Conservation (phyloP, 495 filamentous ascomycete genomes). For the Bacidia gigantensis region DNA sequence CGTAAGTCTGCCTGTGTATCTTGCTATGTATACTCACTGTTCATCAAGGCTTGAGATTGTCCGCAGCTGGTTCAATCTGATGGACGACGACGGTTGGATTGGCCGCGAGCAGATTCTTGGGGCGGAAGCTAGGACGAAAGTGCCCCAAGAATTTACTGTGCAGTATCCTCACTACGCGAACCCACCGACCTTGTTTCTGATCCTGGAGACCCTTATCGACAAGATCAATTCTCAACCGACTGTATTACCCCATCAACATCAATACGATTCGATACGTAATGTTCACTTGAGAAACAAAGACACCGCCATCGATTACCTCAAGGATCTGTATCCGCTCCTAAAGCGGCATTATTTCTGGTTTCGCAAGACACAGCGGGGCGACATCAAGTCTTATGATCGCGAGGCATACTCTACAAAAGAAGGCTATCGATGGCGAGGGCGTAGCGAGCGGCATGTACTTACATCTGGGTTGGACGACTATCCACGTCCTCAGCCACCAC, state of each 20-base stretch:
- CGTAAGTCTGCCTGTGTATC: slow-evolving; percentile 31
- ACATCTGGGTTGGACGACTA: slow-evolving; percentile 95
- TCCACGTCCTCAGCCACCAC: slow-evolving; percentile 86
- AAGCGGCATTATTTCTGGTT: slow-evolving; percentile 91
- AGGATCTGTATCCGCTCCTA: slow-evolving; percentile 77
- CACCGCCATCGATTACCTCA: slow-evolving; percentile 54
- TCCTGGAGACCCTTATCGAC: slow-evolving; percentile 68
- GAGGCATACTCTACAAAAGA: slow-evolving; percentile 67
- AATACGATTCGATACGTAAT: slow-evolving; percentile 12
- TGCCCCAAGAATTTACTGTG: slow-evolving; percentile 85
- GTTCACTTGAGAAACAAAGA: slow-evolving; percentile 8
- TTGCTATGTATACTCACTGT: background rate
- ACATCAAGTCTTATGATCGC: slow-evolving; percentile 82
- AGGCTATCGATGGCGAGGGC: slow-evolving; percentile 91
- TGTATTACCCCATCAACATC: slow-evolving; percentile 13
- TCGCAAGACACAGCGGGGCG: slow-evolving; percentile 77
- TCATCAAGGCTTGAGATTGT: slow-evolving; percentile 56
- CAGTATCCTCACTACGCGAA: slow-evolving; percentile 98
- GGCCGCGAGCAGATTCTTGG: slow-evolving; percentile 92
- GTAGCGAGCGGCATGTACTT: slow-evolving; percentile 70
- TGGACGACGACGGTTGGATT: slow-evolving; percentile 98
- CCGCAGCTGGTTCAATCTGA: slow-evolving; percentile 87
- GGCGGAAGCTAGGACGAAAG: slow-evolving; percentile 87
- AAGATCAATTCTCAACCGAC: slow-evolving; percentile 42
- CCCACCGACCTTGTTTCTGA: slow-evolving; percentile 89